phyloP scores from a whole-genome alignment of 202 grass and related monocot genomes.

The Alloteropsis angusta region DNA sequence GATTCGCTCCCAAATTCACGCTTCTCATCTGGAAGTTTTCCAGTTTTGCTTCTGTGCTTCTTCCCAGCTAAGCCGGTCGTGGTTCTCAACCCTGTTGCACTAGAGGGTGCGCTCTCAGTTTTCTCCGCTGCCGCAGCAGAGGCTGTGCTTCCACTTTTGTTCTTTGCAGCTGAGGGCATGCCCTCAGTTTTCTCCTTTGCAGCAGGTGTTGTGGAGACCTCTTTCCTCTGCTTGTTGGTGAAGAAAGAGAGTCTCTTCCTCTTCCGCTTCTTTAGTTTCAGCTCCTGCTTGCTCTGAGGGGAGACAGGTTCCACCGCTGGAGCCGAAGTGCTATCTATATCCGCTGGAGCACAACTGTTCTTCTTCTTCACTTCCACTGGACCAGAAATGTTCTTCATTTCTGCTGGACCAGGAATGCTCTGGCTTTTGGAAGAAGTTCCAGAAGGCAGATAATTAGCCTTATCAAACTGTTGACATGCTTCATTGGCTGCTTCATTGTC shows the following conservation, averaged over 20 bases:
- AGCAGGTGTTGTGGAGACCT: not conserved
- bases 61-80: not conserved
- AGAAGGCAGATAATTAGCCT: constrained; percentile 5
- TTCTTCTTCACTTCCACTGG: not conserved
- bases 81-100: not conserved
- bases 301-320: not conserved
- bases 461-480: constrained; percentile 26
- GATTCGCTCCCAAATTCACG: not conserved
- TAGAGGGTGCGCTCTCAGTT: not conserved
- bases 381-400: not conserved
- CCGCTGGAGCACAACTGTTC: not conserved
- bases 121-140: not conserved
- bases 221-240: constrained; percentile 17
- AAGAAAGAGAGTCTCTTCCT: not conserved
- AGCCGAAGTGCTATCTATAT: not conserved
- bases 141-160: not conserved
- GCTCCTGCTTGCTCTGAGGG: constrained; percentile 15
- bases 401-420: not conserved
- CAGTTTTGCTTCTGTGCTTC: not conserved
- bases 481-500: constrained; percentile 34
- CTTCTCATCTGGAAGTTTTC: not conserved
- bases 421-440: constrained; percentile 13
- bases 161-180: not conserved
- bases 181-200: constrained; percentile 6
- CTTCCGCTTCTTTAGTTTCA: not conserved